A percentile compares a stretch with the other conserved stretches of the same genome.
phyloP scores from a whole-genome alignment of 257 asterid genomes.

The Handroanthus guayacan region DNA sequence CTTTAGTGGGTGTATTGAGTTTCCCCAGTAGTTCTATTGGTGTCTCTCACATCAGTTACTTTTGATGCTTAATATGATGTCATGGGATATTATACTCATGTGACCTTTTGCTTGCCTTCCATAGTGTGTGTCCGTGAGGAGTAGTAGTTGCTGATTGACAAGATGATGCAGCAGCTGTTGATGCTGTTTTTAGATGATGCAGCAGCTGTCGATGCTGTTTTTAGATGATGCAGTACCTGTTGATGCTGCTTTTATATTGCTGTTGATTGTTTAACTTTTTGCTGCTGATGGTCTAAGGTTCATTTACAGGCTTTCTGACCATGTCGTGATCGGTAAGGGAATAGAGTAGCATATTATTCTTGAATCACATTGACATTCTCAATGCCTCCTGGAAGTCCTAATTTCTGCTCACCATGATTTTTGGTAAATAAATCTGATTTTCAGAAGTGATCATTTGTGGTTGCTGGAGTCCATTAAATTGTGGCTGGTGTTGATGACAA shows the following conservation, averaged over 20 bases:
- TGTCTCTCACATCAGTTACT: constrained; percentile 21
- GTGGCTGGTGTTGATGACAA: constrained; percentile 49
- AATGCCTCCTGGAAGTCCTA: constrained; percentile 32
- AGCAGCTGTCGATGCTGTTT: constrained; percentile 59
- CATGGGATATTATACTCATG: constrained; percentile 47
- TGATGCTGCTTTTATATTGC: constrained; percentile 58
- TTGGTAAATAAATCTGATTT: constrained; percentile 28
- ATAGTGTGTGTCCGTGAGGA: constrained; percentile 70
- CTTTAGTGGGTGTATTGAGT: constrained; percentile 19
- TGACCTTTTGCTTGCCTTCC: constrained; percentile 66
- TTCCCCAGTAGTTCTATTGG: constrained; percentile 7
- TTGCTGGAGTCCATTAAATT: constrained; percentile 33
- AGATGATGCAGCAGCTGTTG: constrained; percentile 62
- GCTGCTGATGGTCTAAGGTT: constrained; percentile 49
- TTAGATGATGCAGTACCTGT: constrained; percentile 58
- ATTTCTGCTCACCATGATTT: constrained; percentile 23
- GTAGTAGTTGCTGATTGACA: constrained; percentile 63
- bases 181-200: constrained; percentile 62
- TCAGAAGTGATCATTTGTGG: constrained; percentile 42
- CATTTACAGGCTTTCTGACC: constrained; percentile 40
- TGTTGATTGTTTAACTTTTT: constrained; percentile 57
- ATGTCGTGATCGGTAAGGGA: constrained; percentile 58
- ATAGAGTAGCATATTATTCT: constrained; percentile 34
- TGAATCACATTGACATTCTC: constrained; percentile 35
- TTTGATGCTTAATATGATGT: background rate